Conservation (phyloP, 2,329 filamentous ascomycete genomes). For the Aspergillus versicolor region DNA sequence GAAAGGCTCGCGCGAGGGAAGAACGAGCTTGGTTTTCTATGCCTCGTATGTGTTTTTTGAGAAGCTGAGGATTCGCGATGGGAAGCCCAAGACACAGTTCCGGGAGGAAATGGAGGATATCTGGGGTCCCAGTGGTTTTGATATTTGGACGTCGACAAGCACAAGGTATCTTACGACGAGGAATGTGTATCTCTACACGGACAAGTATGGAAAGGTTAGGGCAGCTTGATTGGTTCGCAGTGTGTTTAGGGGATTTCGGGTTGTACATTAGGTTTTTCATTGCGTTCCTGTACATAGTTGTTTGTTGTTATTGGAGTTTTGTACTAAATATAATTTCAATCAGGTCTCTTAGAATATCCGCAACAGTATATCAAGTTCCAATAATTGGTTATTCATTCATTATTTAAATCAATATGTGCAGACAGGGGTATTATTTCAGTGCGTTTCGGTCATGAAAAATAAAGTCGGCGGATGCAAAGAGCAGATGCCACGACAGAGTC, state of each 20-base stretch:
- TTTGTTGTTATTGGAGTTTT: too few species aligned
- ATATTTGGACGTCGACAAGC: conserved; percentile 1
- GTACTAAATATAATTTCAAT: too few species aligned
- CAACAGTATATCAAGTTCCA: neutral
- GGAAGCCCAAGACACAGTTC: conserved; percentile 53
- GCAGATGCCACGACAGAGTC: neutral
- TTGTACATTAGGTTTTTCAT: neutral
- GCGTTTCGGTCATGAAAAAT: neutral
- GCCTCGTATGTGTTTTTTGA: conserved; percentile 60
- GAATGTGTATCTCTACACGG: neutral
- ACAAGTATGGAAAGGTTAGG: conserved; percentile 11
- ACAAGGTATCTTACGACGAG: neutral
- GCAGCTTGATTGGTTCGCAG: neutral
- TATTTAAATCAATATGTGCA: neutral
- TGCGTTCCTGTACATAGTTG: too few species aligned
- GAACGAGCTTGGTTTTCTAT: conserved; percentile 53
- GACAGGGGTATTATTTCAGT: neutral
- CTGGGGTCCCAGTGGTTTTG: conserved; percentile 22
- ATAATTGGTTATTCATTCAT: neutral
- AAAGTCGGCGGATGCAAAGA: neutral
- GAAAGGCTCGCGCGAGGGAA: conserved; percentile 50
- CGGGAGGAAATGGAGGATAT: conserved; percentile 53
- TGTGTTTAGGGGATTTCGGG: neutral
- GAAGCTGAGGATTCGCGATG: conserved; percentile 54
- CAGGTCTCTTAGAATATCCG: too few species aligned